A percentile compares a stretch with the other conserved stretches of the same genome.
These are phyloP conservation scores for Dovyalis caffra DNA, from an alignment of 345 rosid genomes.

Conservation along the genomic window DNA sequence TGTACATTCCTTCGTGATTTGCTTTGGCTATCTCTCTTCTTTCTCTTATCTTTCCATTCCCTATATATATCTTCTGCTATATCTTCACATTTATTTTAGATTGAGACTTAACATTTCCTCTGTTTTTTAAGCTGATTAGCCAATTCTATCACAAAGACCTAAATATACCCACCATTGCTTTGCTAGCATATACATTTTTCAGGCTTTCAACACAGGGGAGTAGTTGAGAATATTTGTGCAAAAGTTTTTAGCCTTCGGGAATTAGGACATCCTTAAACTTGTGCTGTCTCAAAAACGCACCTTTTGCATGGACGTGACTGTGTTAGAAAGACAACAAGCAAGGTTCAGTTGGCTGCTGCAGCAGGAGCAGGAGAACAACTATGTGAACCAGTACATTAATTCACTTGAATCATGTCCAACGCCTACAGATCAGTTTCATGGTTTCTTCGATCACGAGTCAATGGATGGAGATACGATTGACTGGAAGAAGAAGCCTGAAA, in stretches of 20 bases:
- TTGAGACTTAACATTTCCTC: not conserved
- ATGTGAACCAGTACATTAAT: slow-evolving; percentile 13
- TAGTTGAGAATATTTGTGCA: not conserved
- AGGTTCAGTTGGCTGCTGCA: slow-evolving; percentile 33
- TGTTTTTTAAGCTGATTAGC: not conserved
- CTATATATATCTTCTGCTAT: not conserved
- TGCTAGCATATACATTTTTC: not conserved
- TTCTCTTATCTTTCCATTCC: not conserved
- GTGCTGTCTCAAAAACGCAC: slow-evolving; percentile 3
- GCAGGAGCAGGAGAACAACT: slow-evolving; percentile 31
- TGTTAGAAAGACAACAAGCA: slow-evolving; percentile 27
- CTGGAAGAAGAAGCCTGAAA: slow-evolving; percentile 10
- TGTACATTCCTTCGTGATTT: slow-evolving; percentile 20
- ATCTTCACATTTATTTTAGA: not conserved
- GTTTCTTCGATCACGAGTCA: slow-evolving; percentile 12
- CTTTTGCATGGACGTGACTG: slow-evolving; percentile 31
- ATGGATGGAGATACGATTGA: slow-evolving; percentile 3
- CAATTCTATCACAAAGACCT: not conserved
- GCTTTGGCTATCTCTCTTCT: not conserved
- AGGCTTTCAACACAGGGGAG: not conserved
- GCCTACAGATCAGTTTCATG: slow-evolving; percentile 32
- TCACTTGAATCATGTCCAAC: slow-evolving; percentile 18
- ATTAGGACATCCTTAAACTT: not conserved
- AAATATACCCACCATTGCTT: not conserved
- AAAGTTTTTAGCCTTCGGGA: not conserved